Base-by-base conservation (phyloP, 2,329 filamentous ascomycete genomes). In the Beauveria pseudobassiana region DNA sequence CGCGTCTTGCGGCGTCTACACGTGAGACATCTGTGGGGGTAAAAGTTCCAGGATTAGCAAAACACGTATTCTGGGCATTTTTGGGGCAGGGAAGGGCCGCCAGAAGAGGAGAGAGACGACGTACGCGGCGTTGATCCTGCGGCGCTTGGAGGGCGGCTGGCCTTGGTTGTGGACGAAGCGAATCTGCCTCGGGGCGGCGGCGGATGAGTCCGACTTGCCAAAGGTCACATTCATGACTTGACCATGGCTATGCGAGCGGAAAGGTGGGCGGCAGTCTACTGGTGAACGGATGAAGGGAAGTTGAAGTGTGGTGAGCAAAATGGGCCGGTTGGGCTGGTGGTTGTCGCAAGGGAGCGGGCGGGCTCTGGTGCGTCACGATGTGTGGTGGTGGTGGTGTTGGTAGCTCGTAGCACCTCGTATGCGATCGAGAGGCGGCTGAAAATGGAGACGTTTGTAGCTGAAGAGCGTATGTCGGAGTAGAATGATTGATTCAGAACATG, bases 141-240 rank as follows among this genome's bases (percentile, higher is more conserved):
- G 83, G 68, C 89, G 81, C 75, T 93, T 93, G 28, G 88, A 87
- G 64, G 90, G 89, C 54, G 90, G 90, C 66, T 90, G 88, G 64
- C 90, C 89, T 75, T 92, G 88, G 69, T 87, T 91, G 66, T 91
- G 89, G 68, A 93, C 89, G 73, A 93, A 93, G 68, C 89, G 87
- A 67, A 91, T 90, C 72, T 83, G 81, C 73, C 83, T 85, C 62
- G 77, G 80, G 50, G 42, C 42, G 59, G 59, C 51, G 59, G 59
- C 59, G 64, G 66, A 70, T 65, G 65, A 69, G 63, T 74, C 72
- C 68, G 70, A 68, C 68, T 70, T 70, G 64, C 60, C 49, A 43
- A 63, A 51, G 48, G 62, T 63, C 43, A 65, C 61, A 38, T 65
- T 62, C 66, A 67, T 67, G 55, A 48, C 61, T 64, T 53, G 50